Conservation (phyloP, 257 asterid species). For the Parsonsia alboflavescens region DNA sequence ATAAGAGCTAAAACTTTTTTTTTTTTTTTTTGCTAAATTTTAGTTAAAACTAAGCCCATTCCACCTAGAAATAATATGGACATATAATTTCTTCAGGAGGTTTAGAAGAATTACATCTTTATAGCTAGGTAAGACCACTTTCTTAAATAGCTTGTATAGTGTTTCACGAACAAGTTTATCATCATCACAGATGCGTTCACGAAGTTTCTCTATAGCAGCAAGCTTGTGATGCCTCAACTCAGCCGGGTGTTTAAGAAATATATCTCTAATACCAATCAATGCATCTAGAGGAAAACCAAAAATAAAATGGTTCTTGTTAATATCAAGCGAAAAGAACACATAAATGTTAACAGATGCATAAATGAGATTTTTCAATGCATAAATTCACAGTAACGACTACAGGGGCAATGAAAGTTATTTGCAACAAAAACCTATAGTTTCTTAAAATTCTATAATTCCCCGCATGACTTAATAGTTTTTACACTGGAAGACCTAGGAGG, state of each 20-base stretch:
- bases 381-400: background rate
- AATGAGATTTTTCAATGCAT: background rate
- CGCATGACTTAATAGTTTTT: background rate
- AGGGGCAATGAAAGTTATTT: background rate
- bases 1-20: too few species aligned
- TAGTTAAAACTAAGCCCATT: background rate
- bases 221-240: conserved; percentile 86
- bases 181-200: conserved; percentile 87
- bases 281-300: conserved; percentile 48
- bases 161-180: conserved; percentile 80
- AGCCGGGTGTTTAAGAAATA: conserved; percentile 62
- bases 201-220: conserved; percentile 78
- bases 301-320: conserved; percentile 9
- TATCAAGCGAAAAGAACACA: background rate
- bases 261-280: conserved; percentile 62
- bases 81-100: background rate
- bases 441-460: background rate
- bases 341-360: background rate
- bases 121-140: conserved; percentile 71
- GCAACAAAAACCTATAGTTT: background rate
- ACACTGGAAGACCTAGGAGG: background rate
- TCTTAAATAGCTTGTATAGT: conserved; percentile 70
- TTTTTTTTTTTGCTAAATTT: background rate
- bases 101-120: conserved; percentile 43
- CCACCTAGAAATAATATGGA: background rate